Evolutionary conservation across 1,139 yeast species (phyloP), one percentile per base, ranked within the genome.

Genomic region (Debaryomyces udenii): DNA sequence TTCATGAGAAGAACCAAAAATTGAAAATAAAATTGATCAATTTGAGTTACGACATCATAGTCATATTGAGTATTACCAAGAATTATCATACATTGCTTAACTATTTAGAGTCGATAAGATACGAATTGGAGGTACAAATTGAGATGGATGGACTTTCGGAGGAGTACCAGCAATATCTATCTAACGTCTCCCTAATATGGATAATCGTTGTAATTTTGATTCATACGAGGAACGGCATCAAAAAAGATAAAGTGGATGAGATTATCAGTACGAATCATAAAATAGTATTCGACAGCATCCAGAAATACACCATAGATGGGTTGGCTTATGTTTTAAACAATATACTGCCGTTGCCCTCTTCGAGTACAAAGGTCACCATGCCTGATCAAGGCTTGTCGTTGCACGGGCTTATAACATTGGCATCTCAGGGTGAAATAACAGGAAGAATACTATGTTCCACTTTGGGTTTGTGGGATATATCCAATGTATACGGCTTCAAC

Each of bases 381-480:
- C 39, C 36, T 5, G 13, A 22, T 2, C 43, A 24, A 7, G 47
- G 47, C 7, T 31, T 55, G 10, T 40, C 45, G 2, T 31, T 56
- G 17, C 15, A 10, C 3, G 54, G 45, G 6, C 35, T 63, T 14
- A 46, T 58, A 3, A 44, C 47, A 2, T 42, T 53, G 15, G 47
- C 61, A 1, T 33, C 45, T n/a, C 42, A 48, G 2, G 65, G 61
- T 1, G 47, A 48, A 14, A 51, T 67, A 3, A 52, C 70, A 3
- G 58, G 57, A 9, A 48, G 70, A 35, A 57, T 64, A 2, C 38
- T 68, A 7, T 66, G 69, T 42, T 58, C 68, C 13, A 48, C 56
- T 11, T 42, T 67, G 28, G 73, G 70, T 3, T 35, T 65, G 26
- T 68, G 71, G 70, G 70, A 67, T 41, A 45, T 68, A 15, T 37